Evolutionary conservation across 1,139 yeast genomes (phyloP), one percentile per base, ranked within the genome.

Genomic region (Yamadazyma dushanensis): DNA sequence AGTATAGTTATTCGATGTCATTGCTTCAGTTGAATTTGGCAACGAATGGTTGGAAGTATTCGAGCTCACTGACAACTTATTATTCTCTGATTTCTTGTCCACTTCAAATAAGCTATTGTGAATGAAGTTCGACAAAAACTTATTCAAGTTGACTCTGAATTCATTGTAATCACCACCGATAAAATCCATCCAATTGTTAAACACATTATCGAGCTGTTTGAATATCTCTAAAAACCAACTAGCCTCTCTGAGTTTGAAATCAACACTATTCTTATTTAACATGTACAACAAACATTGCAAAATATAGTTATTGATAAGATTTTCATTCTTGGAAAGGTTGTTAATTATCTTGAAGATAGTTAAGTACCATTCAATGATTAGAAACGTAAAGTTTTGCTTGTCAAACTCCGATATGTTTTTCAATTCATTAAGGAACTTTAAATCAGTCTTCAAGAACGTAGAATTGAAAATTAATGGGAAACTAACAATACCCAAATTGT

Each of bases 381-480:
- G 52, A 14, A 44, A 36, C 35, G 46, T 49, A 21, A 61, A 40
- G 26, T 47, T 50, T 15, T 36, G 36, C 28, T 41, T 41, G 22
- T 26, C 13, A 16, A 42, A 33, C 8, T 26, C 16, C 8, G 36
- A 31, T 9, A 37, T 29, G 14, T 34, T 26, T n/a, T 38, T 26
- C 7, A 36, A 26, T 8, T 38, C 29, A 20, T 32, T 28, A 11
- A 37, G 28, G n/a, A 37, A 16, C 7, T 32, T 24, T 5, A 43
- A 35, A 5, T 38, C 38, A 10, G 39, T 34, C 26, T 41, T 38
- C 35, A 68, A 48, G 31, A 61, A 58, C 19, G 46, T 50, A 17
- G 62, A 50, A 34, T 66, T 55, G 47, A 73, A 66, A 9, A 74
- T 54, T 19, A 73, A 47, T 1, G 79, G 79, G 44, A 70, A 62